phyloP scores from a whole-genome alignment of 129 eudicot genomes.

The Solidago caesia region DNA sequence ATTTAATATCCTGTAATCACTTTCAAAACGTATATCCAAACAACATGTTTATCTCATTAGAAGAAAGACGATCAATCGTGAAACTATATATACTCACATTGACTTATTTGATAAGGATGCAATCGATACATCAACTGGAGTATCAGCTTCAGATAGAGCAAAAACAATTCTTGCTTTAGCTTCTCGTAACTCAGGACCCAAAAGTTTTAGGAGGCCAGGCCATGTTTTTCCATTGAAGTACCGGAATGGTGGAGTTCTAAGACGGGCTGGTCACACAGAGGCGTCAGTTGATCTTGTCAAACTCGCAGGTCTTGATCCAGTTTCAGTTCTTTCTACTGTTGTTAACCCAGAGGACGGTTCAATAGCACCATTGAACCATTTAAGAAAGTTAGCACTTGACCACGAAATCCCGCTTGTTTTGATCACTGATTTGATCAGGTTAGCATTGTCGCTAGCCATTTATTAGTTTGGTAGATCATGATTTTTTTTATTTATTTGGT shows the following conservation, averaged over 20 bases:
- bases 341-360: conserved; percentile 78
- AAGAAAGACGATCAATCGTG: neutral
- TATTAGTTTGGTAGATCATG: neutral
- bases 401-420: conserved; percentile 69
- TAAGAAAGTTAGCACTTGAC: conserved; percentile 54
- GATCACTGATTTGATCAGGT: conserved; percentile 85
- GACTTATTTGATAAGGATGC: conserved; percentile 58
- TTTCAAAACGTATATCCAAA: neutral
- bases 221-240: conserved; percentile 91
- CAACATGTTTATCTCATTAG: neutral
- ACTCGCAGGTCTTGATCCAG: conserved; percentile 68
- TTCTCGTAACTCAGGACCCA: conserved; percentile 53
- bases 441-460: neutral
- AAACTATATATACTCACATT: conserved; percentile 5
- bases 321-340: conserved; percentile 64
- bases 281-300: conserved; percentile 82
- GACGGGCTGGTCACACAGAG: conserved; percentile 86
- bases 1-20: neutral
- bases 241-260: conserved; percentile 70
- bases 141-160: conserved; percentile 85
- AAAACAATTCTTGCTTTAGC: conserved; percentile 72
- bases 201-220: conserved; percentile 75
- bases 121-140: conserved; percentile 70
- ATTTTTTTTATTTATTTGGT: neutral
- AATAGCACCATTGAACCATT: conserved; percentile 48